These are phyloP conservation scores for Eutrema heterophyllum DNA, from an alignment of 345 rosid genomes.

Conservation along the genomic window DNA sequence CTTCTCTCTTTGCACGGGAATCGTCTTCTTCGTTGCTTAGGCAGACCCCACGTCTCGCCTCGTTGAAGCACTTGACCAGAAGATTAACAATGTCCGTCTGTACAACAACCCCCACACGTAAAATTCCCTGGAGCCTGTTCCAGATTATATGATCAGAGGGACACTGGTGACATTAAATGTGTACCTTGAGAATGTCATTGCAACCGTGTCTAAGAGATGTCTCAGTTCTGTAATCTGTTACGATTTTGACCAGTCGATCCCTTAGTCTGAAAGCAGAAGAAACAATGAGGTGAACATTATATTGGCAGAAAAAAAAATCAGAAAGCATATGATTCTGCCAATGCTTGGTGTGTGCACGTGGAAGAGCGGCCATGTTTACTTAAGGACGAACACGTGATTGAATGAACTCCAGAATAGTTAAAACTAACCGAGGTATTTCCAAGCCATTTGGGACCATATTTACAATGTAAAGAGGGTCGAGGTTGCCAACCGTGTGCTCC, in stretches of 20 bases:
- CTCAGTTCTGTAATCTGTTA: slow-evolving; percentile 97
- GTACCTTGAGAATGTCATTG: slow-evolving; percentile 94
- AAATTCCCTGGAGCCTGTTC: neutral
- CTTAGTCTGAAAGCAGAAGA: slow-evolving; percentile 59
- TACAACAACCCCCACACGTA: slow-evolving; percentile 19
- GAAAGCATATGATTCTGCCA: neutral
- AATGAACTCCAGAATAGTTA: neutral
- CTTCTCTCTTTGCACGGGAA: slow-evolving; percentile 56
- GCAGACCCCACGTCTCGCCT: slow-evolving; percentile 73
- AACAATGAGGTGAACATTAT: neutral
- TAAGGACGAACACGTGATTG: neutral
- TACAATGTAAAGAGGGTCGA: slow-evolving; percentile 93
- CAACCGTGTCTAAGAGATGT: slow-evolving; percentile 98
- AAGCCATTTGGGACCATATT: slow-evolving; percentile 96
- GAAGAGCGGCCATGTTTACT: neutral
- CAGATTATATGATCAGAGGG: neutral
- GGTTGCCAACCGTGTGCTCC: slow-evolving; percentile 99
- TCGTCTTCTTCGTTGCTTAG: slow-evolving; percentile 66
- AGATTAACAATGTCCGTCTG: slow-evolving; percentile 97
- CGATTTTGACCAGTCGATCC: slow-evolving; percentile 88
- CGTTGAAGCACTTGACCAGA: slow-evolving; percentile 80
- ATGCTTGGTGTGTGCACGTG: neutral
- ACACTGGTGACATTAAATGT: neutral
- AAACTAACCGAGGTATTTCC: slow-evolving; percentile 94
- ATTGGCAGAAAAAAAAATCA: neutral